Evolutionary conservation across 1,284 basidiomycete genomes (phyloP).

Genomic region (Apiotrichum sp.): DNA sequence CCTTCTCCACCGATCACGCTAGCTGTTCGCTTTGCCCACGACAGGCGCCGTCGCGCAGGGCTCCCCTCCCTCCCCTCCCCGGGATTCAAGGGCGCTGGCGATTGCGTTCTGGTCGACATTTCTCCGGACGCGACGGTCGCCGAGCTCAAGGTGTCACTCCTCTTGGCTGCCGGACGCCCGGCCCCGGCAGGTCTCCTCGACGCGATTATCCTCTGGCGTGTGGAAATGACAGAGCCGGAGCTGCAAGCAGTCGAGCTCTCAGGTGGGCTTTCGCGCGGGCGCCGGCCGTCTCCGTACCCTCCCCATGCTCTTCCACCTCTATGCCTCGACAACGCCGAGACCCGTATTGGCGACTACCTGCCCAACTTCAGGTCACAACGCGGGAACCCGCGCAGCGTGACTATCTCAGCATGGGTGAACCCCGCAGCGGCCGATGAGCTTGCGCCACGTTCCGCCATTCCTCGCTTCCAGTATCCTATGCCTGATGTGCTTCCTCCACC

Average conservation of each 20-base stretch:
- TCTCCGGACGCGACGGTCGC: constrained; percentile 24
- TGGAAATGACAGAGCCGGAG: constrained; percentile 39
- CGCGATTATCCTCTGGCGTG: constrained; percentile 35
- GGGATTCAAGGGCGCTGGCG: constrained; percentile 5
- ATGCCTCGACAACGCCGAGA: constrained; percentile 22
- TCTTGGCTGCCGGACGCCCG: constrained; percentile 27
- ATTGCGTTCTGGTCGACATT: constrained; percentile 31
- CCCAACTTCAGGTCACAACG: constrained; percentile 11
- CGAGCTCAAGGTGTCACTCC: constrained; percentile 35
- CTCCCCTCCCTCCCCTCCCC: not conserved
- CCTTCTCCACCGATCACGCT: constrained; percentile 4
- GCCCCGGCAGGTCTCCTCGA: constrained; percentile 14
- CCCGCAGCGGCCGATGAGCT: constrained; percentile 11
- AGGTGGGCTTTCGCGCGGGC: constrained; percentile 33
- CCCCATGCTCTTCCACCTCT: constrained; percentile 32
- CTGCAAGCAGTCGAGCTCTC: constrained; percentile 38
- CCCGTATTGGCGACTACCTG: constrained; percentile 33
- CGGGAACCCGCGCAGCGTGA: constrained; percentile 34
- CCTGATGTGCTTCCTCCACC: not conserved
- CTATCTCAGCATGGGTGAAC: constrained; percentile 38
- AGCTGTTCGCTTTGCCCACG: constrained; percentile 5
- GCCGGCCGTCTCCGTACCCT: constrained; percentile 33
- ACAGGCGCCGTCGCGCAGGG: not conserved
- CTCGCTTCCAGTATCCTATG: constrained; percentile 20
- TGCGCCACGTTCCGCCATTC: constrained; percentile 5